Base-by-base conservation (phyloP, 1,284 basidiomycete species). In the Austroboletus niveus region DNA sequence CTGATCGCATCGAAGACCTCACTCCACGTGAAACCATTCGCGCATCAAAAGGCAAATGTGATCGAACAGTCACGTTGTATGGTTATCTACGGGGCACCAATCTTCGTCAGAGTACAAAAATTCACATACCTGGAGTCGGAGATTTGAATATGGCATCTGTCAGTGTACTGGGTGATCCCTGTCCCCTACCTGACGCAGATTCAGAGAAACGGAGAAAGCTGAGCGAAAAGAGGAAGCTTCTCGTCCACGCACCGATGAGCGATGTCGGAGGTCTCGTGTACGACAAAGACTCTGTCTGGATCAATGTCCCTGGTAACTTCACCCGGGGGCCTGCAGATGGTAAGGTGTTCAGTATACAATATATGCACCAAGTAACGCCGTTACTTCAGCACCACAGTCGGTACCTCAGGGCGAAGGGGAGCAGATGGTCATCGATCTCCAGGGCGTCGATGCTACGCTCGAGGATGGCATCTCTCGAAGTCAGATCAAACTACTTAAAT, bases 261-360 rank as follows among this genome's bases (percentile, higher is more conserved):
- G 96, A 98, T 64, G 89, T 98, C 2, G 96, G 96, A 20, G 97
- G 96, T 8, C 85, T 99, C 55, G 87, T 93, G 74, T 98, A 97
- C 66, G 97, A 99, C 76, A 98, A 98, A 71, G 97, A 99, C 64
- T 94, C 95, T 1, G 95, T 99, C 2, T 99, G 93, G 77, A 90
- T 99, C 61, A 98, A 98, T 65, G 95, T 98, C 4, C 92, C 93
- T 4, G 97, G 97, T 1, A 94, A 81, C 64, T 99, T 99, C 64
- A 88, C 92, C 5, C 79, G 87, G 45, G 84, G 82, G 11, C 81
- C 81, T 53, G 70, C 69, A 11, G 81, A 84, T 55, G 76, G 86
- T 85, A 60, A 48, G 79, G 60, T 31, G 32, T 43, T 53, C 51
- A 39, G 15, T 40, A 39, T 34, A 32, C 35, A 22, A 36, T 20